Conservation (phyloP, 139 green algal species). For the Mesotaenium endlicherianum region DNA sequence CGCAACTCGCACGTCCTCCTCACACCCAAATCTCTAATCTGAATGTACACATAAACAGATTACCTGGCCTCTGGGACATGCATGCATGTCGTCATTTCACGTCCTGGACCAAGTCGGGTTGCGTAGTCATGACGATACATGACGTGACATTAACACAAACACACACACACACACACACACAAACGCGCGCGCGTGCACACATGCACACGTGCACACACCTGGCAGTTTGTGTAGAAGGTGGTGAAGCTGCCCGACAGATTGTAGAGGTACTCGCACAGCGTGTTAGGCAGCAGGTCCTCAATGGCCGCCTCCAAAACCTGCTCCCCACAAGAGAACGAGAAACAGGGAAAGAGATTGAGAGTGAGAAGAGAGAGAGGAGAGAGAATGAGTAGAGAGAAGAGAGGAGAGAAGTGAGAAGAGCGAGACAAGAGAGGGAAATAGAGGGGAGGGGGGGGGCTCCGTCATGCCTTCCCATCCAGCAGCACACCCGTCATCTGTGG, state of each 20-base stretch:
- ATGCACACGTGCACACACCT: conserved; percentile 57
- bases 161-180: not conserved
- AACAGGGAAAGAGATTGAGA: conserved; percentile 35
- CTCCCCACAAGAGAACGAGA: conserved; percentile 7
- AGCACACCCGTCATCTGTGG: too few species aligned
- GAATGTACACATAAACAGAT: too few species aligned
- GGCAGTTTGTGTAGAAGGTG: conserved; percentile 91
- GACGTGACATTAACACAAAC: not conserved
- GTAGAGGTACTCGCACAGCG: conserved; percentile 93
- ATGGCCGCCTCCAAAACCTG: conserved; percentile 84
- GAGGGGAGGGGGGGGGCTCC: not conserved
- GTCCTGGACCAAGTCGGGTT: not conserved
- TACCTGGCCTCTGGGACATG: too few species aligned
- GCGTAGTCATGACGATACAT: not conserved
- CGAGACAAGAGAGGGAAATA: not conserved
- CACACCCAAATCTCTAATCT: too few species aligned
- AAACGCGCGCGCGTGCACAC: not conserved
- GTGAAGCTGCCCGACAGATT: conserved; percentile 85
- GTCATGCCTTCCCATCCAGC: too few species aligned
- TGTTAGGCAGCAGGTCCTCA: conserved; percentile 82
- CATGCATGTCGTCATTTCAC: not conserved
- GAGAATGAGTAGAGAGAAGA: not conserved
- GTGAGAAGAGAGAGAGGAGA: not conserved
- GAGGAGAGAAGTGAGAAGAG: not conserved
- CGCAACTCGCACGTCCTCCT: too few species aligned